phyloP scores from a whole-genome alignment of 352 stramenopile genomes.

The Albugo candida region DNA sequence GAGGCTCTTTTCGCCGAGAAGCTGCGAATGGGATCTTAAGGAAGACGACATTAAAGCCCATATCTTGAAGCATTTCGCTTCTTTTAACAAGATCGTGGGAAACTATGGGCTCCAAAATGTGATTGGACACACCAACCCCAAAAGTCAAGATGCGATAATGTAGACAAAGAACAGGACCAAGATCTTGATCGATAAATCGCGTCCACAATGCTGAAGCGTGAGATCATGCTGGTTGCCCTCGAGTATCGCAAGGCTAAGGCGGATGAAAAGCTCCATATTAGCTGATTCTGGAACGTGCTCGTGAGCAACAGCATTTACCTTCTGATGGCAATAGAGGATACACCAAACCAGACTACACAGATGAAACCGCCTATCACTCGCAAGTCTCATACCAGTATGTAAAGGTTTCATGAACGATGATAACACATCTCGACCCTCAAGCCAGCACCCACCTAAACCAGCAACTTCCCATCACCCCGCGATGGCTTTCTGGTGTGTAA shows the following conservation, averaged over 20 bases:
- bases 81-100: too few species aligned
- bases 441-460: too few species aligned
- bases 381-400: too few species aligned
- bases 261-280: slow-evolving; percentile 5
- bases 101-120: too few species aligned
- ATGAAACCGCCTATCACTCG: too few species aligned
- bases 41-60: too few species aligned
- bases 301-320: slow-evolving; percentile 3
- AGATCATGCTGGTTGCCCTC: slow-evolving; percentile 7
- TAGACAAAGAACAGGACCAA: background rate
- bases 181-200: slow-evolving; percentile 5
- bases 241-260: slow-evolving; percentile 1
- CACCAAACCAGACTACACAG: background rate
- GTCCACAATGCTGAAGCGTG: slow-evolving; percentile 2
- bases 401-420: too few species aligned
- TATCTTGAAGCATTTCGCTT: too few species aligned
- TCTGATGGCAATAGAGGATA: background rate
- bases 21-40: slow-evolving; percentile 3
- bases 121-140: too few species aligned
- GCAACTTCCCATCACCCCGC: background rate
- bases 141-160: too few species aligned
- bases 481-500: slow-evolving; percentile 8
- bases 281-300: slow-evolving; percentile 4
- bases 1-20: slow-evolving; percentile 5
- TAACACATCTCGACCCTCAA: too few species aligned